These are phyloP conservation scores for Irpex rosettiformis DNA, from an alignment of 1,284 basidiomycete genomes.

Conservation along the genomic window DNA sequence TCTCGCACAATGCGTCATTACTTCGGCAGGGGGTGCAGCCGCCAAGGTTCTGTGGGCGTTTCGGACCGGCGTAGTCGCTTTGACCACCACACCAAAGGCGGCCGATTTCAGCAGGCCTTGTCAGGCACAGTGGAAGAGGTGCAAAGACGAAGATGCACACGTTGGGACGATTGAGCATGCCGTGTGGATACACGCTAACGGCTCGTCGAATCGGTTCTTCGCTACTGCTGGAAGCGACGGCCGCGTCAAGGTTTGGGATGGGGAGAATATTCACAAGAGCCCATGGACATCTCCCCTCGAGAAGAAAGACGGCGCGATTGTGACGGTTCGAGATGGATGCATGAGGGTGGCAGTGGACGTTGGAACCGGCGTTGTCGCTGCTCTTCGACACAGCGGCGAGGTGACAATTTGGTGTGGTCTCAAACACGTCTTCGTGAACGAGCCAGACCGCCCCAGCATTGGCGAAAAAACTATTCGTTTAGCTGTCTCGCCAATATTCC, in stretches of 20 bases:
- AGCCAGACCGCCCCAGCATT: background rate
- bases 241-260: slow-evolving; percentile 68
- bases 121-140: slow-evolving; percentile 44
- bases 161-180: slow-evolving; percentile 51
- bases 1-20: slow-evolving; percentile 52
- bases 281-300: slow-evolving; percentile 54
- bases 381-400: slow-evolving; percentile 51
- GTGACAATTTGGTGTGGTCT: slow-evolving; percentile 53
- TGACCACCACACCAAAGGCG: slow-evolving; percentile 54
- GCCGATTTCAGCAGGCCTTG: slow-evolving; percentile 50
- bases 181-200: slow-evolving; percentile 40
- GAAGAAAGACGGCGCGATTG: slow-evolving; percentile 25
- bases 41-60: slow-evolving; percentile 78
- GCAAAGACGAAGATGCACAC: slow-evolving; percentile 54
- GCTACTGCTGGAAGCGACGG: slow-evolving; percentile 63
- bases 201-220: slow-evolving; percentile 29
- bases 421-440: slow-evolving; percentile 1
- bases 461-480: background rate
- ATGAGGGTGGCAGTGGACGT: slow-evolving; percentile 44
- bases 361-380: slow-evolving; percentile 43
- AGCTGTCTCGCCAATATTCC: background rate
- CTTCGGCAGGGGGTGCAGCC: slow-evolving; percentile 65
- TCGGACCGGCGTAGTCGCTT: slow-evolving; percentile 63
- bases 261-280: slow-evolving; percentile 42
- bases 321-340: slow-evolving; percentile 43